These are phyloP conservation scores for Grifola frondosa DNA, from an alignment of 1,284 basidiomycete genomes.

Conservation along the genomic window DNA sequence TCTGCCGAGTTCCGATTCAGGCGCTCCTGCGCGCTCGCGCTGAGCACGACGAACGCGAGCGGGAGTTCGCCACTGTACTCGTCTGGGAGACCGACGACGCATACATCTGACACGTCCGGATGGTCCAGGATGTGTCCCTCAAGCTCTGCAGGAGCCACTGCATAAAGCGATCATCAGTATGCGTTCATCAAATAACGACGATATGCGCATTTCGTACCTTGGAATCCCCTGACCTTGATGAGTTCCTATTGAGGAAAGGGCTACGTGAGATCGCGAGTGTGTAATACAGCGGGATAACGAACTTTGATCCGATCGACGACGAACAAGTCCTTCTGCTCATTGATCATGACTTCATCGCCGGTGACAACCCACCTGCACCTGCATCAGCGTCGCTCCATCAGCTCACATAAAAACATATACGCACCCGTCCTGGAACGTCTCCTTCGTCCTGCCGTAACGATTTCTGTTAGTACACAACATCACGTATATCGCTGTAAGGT, in stretches of 20 bases:
- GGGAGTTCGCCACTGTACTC: constrained; percentile 82
- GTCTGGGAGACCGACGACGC: constrained; percentile 75
- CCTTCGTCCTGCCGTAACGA: constrained; percentile 35
- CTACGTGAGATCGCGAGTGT: too few relatives aligned
- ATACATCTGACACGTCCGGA: constrained; percentile 66
- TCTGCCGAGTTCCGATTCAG: constrained; percentile 8
- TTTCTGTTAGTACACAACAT: neutral
- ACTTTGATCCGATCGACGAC: constrained; percentile 48
- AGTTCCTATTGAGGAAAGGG: too few relatives aligned
- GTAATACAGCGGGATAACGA: constrained; percentile 1
- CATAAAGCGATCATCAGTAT: constrained; percentile 10
- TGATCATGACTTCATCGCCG: constrained; percentile 43
- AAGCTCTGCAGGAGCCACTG: constrained; percentile 42
- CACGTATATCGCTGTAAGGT: too few relatives aligned
- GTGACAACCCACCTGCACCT: constrained; percentile 42
- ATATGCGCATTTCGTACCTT: too few relatives aligned
- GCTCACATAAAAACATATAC: constrained; percentile 2
- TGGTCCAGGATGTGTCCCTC: constrained; percentile 69
- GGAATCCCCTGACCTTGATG: constrained; percentile 66
- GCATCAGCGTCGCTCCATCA: neutral
- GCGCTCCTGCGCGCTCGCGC: constrained; percentile 37
- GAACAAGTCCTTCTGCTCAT: constrained; percentile 41
- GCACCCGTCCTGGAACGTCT: constrained; percentile 43
- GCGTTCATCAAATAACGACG: neutral
- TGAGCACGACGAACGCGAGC: constrained; percentile 67